Base-by-base conservation (phyloP, 1,284 basidiomycete genomes). In the Ustilago loliicola region DNA sequence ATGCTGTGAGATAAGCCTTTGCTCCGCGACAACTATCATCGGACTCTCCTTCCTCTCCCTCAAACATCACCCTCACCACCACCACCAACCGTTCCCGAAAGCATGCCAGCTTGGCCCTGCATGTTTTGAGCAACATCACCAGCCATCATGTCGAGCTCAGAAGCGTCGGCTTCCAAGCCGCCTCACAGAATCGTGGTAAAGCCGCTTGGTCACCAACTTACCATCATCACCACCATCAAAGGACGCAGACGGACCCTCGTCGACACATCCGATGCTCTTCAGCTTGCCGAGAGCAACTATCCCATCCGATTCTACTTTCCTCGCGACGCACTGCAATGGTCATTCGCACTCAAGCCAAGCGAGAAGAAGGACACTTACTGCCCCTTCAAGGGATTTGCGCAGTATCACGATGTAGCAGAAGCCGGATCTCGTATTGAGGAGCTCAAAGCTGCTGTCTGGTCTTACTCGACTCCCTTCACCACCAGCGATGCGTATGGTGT, bases 311-410 rank as follows among this genome's bases (percentile, higher is more conserved):
- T 75, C 62, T 79, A 79, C 66, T 72, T 75, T 30, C 77, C 72
- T 5, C 66, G 54, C 21, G 65, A 72, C 19, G 72, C 77, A 2
- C 36, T 79, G 0, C 68, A 72, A 25, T 59, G 54, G 48, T 70
- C 72, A 1, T 75, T 79, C 29, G 36, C 58, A 1, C 65, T 72
- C 48, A 63, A 66, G 17, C 61, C 58, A 1, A 71, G 68, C 62
- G 54, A 69, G 11, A 59, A 51, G 42, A 42, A 56, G 10, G 62
- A 72, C 3, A 79, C 77, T 8, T 79, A 75, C 36, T 79, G 77
- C 47, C 77, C 77, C 2, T 79, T 13, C 66, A 79, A 79, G 42
- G 77, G 77, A 27, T 75, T 69, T 45, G 72, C 77, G 0, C 55
- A 64, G 48, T 79, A 75, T 38, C 58, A 63, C 51, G 72, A 75